Evolutionary conservation across 805 yeast genomes (phyloP).

Genomic region (Teunomyces cretensis): DNA sequence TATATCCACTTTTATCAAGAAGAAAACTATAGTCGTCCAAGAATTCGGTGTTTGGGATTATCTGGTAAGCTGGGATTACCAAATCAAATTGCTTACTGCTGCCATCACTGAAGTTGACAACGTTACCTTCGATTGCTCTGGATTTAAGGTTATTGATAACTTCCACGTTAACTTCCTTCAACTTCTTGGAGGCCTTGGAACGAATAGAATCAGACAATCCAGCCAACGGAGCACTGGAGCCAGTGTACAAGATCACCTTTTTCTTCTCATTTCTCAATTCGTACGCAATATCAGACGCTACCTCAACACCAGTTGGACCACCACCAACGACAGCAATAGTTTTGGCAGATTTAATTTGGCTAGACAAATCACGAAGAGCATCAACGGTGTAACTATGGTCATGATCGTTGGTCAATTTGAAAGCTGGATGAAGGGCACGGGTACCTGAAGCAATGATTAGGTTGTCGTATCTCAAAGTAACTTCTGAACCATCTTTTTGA

Average conservation of each 20-base stretch:
- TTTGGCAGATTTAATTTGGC: conserved; percentile 19
- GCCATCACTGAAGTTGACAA: conserved; percentile 18
- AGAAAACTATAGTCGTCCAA: conserved; percentile 17
- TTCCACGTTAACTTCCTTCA: conserved; percentile 18
- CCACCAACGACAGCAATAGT: conserved; percentile 37
- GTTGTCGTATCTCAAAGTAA: conserved; percentile 24
- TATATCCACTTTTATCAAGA: conserved; percentile 27
- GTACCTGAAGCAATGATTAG: conserved; percentile 39
- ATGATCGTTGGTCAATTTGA: conserved; percentile 23
- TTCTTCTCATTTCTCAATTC: conserved; percentile 13
- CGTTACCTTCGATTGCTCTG: conserved; percentile 5
- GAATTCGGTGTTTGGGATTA: conserved; percentile 34
- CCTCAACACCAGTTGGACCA: conserved; percentile 37
- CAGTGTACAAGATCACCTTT: conserved; percentile 27
- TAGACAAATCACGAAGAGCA: conserved; percentile 15
- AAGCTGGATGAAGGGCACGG: conserved; percentile 17
- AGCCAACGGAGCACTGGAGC: conserved; percentile 17
- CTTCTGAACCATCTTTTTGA: conserved; percentile 6
- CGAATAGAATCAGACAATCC: conserved; percentile 14
- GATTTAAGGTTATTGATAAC: conserved; percentile 20
- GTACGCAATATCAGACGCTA: conserved; percentile 36
- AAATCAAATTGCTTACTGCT: conserved; percentile 22
- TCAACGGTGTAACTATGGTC: conserved; percentile 12
- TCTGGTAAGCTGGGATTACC: conserved; percentile 25
- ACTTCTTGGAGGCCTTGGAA: conserved; percentile 14